Conservation (phyloP, 2,329 filamentous ascomycete genomes). For the Lasiodiplodia sp. region DNA sequence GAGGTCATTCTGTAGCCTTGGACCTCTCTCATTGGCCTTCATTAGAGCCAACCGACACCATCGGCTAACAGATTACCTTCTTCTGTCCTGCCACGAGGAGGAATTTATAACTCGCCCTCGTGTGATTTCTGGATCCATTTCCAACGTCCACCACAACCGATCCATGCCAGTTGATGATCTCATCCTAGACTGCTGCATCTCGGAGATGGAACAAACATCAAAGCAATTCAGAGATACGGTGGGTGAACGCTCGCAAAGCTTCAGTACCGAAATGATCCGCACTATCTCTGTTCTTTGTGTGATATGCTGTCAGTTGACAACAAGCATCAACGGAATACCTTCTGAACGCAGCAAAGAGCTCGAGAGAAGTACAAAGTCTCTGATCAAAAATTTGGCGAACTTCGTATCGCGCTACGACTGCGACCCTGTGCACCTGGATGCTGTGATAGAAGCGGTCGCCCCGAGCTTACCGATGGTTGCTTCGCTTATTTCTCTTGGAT, state of each 20-base stretch:
- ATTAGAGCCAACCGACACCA: constrained; percentile 49
- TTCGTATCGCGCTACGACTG: constrained; percentile 48
- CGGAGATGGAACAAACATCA: constrained; percentile 54
- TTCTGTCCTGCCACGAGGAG: constrained; percentile 41
- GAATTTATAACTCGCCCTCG: not conserved
- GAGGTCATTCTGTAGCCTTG: constrained; percentile 46
- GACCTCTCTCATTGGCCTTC: constrained; percentile 54
- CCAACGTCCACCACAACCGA: not conserved
- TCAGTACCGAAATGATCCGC: constrained; percentile 59
- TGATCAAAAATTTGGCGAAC: constrained; percentile 42
- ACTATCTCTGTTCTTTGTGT: constrained; percentile 59
- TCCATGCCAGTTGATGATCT: constrained; percentile 8
- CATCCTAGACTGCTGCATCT: constrained; percentile 55
- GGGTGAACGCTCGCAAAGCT: constrained; percentile 52
- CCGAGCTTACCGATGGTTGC: constrained; percentile 42
- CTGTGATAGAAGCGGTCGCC: constrained; percentile 48
- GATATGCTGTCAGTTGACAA: constrained; percentile 38
- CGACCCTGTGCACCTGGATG: constrained; percentile 54
- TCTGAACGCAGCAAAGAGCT: constrained; percentile 34
- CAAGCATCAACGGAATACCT: constrained; percentile 36
- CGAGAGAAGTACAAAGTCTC: constrained; percentile 34
- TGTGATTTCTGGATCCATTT: not conserved
- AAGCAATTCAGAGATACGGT: constrained; percentile 54
- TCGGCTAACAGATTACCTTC: constrained; percentile 58
- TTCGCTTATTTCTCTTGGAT: constrained; percentile 33